Percentiles rank a stretch among this genome's conserved stretches.
phyloP scores from a whole-genome alignment of 1,284 basidiomycete species.

The Inonotus obliquus region DNA sequence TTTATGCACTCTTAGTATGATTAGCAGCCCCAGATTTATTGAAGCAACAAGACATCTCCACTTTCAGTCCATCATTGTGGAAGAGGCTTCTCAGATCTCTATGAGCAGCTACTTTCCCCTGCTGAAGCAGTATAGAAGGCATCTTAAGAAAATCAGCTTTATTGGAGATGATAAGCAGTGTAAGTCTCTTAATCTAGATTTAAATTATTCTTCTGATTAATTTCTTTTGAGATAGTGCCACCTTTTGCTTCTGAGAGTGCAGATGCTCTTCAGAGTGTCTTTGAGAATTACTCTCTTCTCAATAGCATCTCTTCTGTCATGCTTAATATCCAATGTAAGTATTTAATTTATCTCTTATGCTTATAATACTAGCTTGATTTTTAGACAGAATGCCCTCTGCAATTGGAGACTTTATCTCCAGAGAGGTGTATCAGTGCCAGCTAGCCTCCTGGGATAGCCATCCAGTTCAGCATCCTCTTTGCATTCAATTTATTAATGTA shows the following conservation, averaged over 20 bases:
- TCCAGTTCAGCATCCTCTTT: constrained; percentile 33
- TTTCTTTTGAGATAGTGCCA: constrained; percentile 33
- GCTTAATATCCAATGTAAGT: constrained; percentile 55
- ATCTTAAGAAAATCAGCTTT: constrained; percentile 58
- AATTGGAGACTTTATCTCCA: constrained; percentile 68
- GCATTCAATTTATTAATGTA: constrained; percentile 53
- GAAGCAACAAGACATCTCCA: constrained; percentile 35
- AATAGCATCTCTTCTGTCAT: constrained; percentile 33
- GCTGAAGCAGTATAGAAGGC: constrained; percentile 38
- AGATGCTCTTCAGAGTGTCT: constrained; percentile 48
- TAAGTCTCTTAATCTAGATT: constrained; percentile 30
- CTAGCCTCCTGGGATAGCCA: constrained; percentile 43
- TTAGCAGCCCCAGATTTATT: constrained; percentile 37
- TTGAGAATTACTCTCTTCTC: constrained; percentile 49
- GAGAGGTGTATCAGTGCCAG: constrained; percentile 44
- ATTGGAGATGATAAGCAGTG: constrained; percentile 77
- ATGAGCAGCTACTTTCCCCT: constrained; percentile 51
- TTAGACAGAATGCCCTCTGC: constrained; percentile 74
- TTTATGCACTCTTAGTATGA: constrained; percentile 69
- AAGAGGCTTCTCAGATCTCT: constrained; percentile 65
- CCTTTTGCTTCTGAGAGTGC: constrained; percentile 50
- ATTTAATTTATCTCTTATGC: background rate
- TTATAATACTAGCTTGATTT: constrained; percentile 2
- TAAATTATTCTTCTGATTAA: background rate
- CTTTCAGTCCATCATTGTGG: constrained; percentile 48